These are phyloP conservation scores for Podaxis sp. DNA, from an alignment of 768 basidiomycete species.

Conservation along the genomic window DNA sequence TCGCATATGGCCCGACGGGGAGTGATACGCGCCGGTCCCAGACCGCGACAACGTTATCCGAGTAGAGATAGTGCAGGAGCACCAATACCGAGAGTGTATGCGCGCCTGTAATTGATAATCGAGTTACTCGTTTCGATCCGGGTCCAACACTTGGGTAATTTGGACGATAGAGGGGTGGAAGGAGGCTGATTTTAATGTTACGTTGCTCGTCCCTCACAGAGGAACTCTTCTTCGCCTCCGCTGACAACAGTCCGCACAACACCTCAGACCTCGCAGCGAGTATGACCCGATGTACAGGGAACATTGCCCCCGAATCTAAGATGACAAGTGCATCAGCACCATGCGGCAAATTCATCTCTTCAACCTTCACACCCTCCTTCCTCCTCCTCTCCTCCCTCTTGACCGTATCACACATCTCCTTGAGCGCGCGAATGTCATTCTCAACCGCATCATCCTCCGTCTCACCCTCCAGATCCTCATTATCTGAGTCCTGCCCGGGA, in stretches of 20 bases:
- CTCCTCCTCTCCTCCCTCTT: constrained; percentile 26
- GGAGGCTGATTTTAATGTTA: constrained; percentile 18
- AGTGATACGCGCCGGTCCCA: constrained; percentile 75
- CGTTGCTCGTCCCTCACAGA: constrained; percentile 15
- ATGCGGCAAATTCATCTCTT: constrained; percentile 29
- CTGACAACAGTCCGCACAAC: constrained; percentile 41
- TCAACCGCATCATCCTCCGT: constrained; percentile 36
- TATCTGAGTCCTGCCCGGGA: constrained; percentile 13
- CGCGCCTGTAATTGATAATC: constrained; percentile 51
- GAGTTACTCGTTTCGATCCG: constrained; percentile 24
- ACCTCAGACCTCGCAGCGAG: constrained; percentile 58
- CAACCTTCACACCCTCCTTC: constrained; percentile 17
- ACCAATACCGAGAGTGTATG: constrained; percentile 71
- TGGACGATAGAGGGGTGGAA: constrained; percentile 14
- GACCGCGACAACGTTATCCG: constrained; percentile 76
- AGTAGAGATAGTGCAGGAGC: constrained; percentile 83
- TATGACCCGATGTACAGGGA: constrained; percentile 68
- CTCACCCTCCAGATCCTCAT: constrained; percentile 33
- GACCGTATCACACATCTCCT: constrained; percentile 34
- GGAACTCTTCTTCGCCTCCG: not conserved
- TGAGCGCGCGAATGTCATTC: constrained; percentile 34
- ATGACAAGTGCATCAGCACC: constrained; percentile 68
- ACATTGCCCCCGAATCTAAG: constrained; percentile 36
- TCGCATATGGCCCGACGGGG: constrained; percentile 48
- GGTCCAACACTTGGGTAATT: constrained; percentile 23